Base-by-base conservation (phyloP, 164 flowering plant species). In the Berberis vulgaris region DNA sequence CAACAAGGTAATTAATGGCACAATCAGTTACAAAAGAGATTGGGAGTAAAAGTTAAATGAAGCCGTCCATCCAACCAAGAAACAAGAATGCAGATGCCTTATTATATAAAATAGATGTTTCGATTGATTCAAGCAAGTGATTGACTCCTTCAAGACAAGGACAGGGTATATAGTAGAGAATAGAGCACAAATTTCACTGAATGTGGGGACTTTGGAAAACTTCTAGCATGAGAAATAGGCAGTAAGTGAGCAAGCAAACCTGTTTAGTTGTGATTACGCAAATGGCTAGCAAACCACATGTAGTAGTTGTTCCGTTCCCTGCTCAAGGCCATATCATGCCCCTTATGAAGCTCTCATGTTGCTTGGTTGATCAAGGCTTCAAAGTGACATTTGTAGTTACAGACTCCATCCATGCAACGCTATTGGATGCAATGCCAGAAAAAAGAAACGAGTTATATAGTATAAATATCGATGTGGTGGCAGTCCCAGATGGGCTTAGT, bases 281-380 rank as follows among this genome's bases (percentile, higher is more conserved):
- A 3, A 59, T 59, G 40, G 49, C 26, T 12, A 11, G n/a, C 38
- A 7, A 44, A 5, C 62, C 62, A 8, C 62, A 43, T 44, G 62
- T 59, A 3, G 26, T 59, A n/a, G 62, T 43, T 13, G 44, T 59
- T 13, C 62, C 62, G 7, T 59, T 41, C 49, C 62, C 62, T 0
- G 62, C 62, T 3, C 77, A 74, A 67, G 71, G 74, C 40, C 76
- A 74, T 60, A 72, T 74, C 45, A 58, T 60, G 56, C 76, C 81
- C 9, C 65, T 78, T 44, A 69, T 78, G 74, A 71, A 67, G 47
- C 49, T 74, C 10, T 69, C 73, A 5, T 63, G 40, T 9, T n/a
- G 68, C 60, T 44, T 78, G 43, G 76, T 63, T 26, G 52, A 62
- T 42, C 70, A 57, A 41, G 78, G 81, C 1, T 42, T 74, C 50